Evolutionary conservation across 352 stramenopile species (phyloP), one percentile per base, ranked within the genome.

Genomic region (Phytopythium ostracodes): DNA sequence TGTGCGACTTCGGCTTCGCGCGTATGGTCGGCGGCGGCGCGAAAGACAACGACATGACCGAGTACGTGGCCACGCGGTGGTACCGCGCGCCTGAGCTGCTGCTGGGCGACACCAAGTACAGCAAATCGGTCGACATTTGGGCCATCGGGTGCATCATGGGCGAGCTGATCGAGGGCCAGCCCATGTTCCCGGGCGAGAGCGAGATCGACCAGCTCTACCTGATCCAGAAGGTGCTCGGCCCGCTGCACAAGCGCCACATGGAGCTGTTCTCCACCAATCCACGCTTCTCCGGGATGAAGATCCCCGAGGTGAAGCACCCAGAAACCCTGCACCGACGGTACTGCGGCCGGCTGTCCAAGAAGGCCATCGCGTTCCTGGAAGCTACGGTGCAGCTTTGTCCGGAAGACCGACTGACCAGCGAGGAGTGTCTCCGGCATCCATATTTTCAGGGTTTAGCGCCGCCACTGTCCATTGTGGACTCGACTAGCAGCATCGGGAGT

Each of bases 161-260:
- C 29, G 97, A 99, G 76, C 79, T 99, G 11, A 76, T 99, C 9
- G 84, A 99, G 56, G 97, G 96, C 2, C 91, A 98, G 66, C 97
- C 98, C 6, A 84, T 99, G 56, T 99, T 99, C 71, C 97, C 97
- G 5, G 97, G 98, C n/a, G 96, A 99, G 69, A 99, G 91, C 38
- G 97, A 98, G 59, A 98, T 99, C 22, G 98, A 99, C 67, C 97
- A 99, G 84, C 80, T 99, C 4, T 98, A 99, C 22, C 88, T 99
- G 72, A 99, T 99, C 62, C 98, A 99, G 70, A 99, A 99, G 69
- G 81, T 99, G 49, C 82, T 99, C 12, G 98, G 97, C 1, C 98
- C 97, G 49, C 94, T 98, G 18, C 92, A 92, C n/a, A 86, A 93
- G 63, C 84, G 82, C 5, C 92, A 98, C 62, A 92, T 94, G 77